phyloP scores from a whole-genome alignment of 441 rosid species.

The Brassica balearica region DNA sequence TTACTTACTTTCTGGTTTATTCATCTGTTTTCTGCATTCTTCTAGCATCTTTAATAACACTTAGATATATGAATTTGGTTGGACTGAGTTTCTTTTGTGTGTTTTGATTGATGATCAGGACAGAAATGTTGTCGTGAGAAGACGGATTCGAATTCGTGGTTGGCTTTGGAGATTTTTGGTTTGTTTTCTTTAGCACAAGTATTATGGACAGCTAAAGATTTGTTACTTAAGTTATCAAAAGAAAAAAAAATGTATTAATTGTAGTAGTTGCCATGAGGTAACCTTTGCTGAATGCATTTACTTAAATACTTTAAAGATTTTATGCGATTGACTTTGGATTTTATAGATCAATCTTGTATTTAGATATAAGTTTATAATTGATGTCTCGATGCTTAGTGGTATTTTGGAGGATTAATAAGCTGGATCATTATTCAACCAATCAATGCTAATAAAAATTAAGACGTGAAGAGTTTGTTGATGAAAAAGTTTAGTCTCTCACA shows the following conservation, averaged over 20 bases:
- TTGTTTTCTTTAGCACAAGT: conserved; percentile 37
- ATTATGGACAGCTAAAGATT: conserved; percentile 29
- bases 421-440: background rate
- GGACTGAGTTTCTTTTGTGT: background rate
- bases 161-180: conserved; percentile 37
- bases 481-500: too few species aligned
- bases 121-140: conserved; percentile 41
- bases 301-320: conserved; percentile 22
- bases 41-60: background rate
- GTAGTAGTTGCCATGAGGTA: conserved; percentile 38
- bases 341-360: conserved; percentile 12
- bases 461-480: too few species aligned
- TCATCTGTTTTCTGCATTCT: background rate
- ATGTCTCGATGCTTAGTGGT: conserved; percentile 23
- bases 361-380: conserved; percentile 9
- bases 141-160: conserved; percentile 1
- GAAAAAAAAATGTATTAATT: background rate
- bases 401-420: conserved; percentile 5
- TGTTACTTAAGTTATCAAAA: background rate
- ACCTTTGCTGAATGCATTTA: background rate
- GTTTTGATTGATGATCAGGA: conserved; percentile 38
- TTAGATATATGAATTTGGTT: background rate
- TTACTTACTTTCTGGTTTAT: too few species aligned
- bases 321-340: conserved; percentile 8
- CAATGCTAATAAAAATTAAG: too few species aligned